These are phyloP conservation scores for Trypethelium eluteriae DNA, from an alignment of 495 filamentous ascomycete species.

Conservation along the genomic window DNA sequence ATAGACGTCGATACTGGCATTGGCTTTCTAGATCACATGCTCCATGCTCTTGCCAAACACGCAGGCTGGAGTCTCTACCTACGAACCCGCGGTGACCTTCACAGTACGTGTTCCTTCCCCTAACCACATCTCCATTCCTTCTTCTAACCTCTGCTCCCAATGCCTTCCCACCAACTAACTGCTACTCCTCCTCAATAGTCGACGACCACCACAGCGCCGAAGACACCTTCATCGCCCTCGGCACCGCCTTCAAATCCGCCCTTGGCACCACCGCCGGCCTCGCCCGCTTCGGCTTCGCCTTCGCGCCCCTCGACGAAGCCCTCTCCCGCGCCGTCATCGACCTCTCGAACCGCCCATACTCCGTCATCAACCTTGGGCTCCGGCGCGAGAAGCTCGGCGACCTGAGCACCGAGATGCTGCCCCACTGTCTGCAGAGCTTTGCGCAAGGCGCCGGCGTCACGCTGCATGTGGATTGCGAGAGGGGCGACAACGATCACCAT, in stretches of 20 bases:
- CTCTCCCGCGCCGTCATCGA: slow-evolving; percentile 91
- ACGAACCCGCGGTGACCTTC: slow-evolving; percentile 75
- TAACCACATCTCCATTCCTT: neutral
- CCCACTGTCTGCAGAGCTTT: slow-evolving; percentile 89
- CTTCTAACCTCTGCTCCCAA: neutral
- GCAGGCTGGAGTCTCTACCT: slow-evolving; percentile 83
- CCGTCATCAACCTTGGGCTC: slow-evolving; percentile 71
- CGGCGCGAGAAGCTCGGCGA: slow-evolving; percentile 87
- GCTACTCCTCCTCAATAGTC: slow-evolving; percentile 46
- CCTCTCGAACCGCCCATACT: slow-evolving; percentile 81
- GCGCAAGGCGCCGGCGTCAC: slow-evolving; percentile 86
- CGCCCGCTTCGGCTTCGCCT: slow-evolving; percentile 81
- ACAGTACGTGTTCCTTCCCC: slow-evolving; percentile 58
- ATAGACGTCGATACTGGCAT: slow-evolving; percentile 89
- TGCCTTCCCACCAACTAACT: neutral
- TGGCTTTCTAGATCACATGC: slow-evolving; percentile 98
- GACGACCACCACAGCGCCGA: slow-evolving; percentile 98
- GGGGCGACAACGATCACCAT: slow-evolving; percentile 93
- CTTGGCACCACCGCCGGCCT: slow-evolving; percentile 71
- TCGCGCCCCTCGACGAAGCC: slow-evolving; percentile 90
- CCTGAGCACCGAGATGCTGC: slow-evolving; percentile 91
- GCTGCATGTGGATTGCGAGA: slow-evolving; percentile 80
- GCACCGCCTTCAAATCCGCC: slow-evolving; percentile 69
- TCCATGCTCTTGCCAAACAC: slow-evolving; percentile 94
- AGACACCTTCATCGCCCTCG: slow-evolving; percentile 88